Evolutionary conservation across 352 stramenopile species (phyloP), one percentile per base, ranked within the genome.

Genomic region (Pythium sukuiense): DNA sequence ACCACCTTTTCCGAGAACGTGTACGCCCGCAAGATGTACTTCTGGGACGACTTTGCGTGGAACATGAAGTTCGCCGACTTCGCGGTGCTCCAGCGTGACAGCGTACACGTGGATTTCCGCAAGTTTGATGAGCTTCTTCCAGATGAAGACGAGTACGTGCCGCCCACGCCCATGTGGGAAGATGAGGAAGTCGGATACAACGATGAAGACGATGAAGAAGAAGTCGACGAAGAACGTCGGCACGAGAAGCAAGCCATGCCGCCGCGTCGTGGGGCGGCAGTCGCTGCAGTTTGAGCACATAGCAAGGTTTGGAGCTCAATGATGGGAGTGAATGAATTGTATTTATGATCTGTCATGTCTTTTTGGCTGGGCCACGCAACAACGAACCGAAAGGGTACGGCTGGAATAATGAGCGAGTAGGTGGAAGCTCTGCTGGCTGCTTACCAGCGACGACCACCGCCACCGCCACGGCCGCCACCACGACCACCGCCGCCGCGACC

Each of bases 11-110:
- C 77, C 4, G 86, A 94, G 59, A 94, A 92, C 63, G 86, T 94
- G 41, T 94, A 94, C 56, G 86, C 86, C 14, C 86, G 86, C 20
- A 91, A 92, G 55, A 92, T 90, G 83, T 94, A 94, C 74, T 94
- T 94, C 55, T 94, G 82, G 82, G 81, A 94, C 54, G 82, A 94
- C n/a, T 94, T 94, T 63, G 85, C 79, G 29, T 92, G 77, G 71
- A 78, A 91, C 55, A 86, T 82, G 76, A 80, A 76, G 55, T 94
- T 94, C 57, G 82, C 71, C 12, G 84, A 94, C 70, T 90, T 90
- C 59, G 83, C 85, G n/a, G 64, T 88, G 35, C 76, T 94, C 37
- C 74, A 85, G 61, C 80, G 82, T 20, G 83, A 92, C 52, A 61
- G 71, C 39, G 80, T 94, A 0, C 61, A 83, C 20, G 79, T 94